Evolutionary conservation across 78 protist genomes (phyloP), one percentile per base, ranked within the genome.

Genomic region (Pelomyxa schiedti): DNA sequence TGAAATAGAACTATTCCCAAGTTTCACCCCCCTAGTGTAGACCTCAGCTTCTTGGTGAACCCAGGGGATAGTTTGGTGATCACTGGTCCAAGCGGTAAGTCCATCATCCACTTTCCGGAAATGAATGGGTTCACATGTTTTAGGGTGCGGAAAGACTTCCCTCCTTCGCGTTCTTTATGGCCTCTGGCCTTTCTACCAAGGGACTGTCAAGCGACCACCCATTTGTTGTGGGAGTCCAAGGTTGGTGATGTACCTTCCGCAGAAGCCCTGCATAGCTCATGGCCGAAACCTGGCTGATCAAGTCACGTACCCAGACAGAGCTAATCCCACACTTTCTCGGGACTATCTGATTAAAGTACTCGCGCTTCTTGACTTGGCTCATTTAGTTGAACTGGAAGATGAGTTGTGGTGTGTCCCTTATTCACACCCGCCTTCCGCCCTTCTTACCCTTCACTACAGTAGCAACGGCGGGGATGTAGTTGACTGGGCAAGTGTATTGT

Each of bases 31-130:
- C 47, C 43, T 28, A 32, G 42, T 28, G 8, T 38, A 83, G 88
- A 83, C 67, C 69, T 83, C 35, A 47, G 82, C 58, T 39, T 75
- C 28, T 24, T 38, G 28, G n/a, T 83, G 63, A 64, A 69, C 66
- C 40, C 29, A 32, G 88, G 88, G 7, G 67, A 41, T 3, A 77
- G 67, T 47, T 32, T 76, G 58, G 65, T 77, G 64, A 77, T 83
- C 16, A 83, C 74, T 78, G 88, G 88, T 4, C 83, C 83, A 38
- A 83, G 82, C 70, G 88, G 88, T n/a, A n/a, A n/a, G n/a, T n/a
- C n/a, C n/a, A n/a, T n/a, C n/a, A n/a, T n/a, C n/a, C n/a, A n/a
- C n/a, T n/a, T n/a, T n/a, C n/a, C n/a, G n/a, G n/a, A n/a, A n/a
- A n/a, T n/a, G n/a, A n/a, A n/a, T n/a, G n/a, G n/a, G n/a, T n/a